phyloP scores from a whole-genome alignment of 139 green algal species.

The Coccomyxa sp. region DNA sequence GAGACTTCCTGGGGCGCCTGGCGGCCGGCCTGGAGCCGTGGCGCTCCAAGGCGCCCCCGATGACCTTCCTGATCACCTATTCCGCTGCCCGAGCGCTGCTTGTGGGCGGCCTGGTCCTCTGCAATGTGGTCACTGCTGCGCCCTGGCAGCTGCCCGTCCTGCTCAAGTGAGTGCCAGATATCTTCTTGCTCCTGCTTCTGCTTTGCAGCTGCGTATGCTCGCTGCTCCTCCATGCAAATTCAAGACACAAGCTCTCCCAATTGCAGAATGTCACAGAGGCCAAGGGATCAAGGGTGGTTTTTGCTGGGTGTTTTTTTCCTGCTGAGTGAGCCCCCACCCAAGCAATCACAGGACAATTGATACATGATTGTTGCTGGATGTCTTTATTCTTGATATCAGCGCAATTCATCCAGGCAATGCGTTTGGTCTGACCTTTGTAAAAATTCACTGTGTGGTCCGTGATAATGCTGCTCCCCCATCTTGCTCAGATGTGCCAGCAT shows the following conservation, averaged over 20 bases:
- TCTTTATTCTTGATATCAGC: no score
- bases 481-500: no score
- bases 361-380: no score
- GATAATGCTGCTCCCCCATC: no score
- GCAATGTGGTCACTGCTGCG: slow-evolving; percentile 24
- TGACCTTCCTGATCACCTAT: slow-evolving; percentile 13
- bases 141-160: slow-evolving; percentile 24
- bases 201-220: no score
- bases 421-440: no score
- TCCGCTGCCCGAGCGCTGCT: slow-evolving; percentile 8
- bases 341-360: no score
- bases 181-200: neutral
- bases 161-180: neutral
- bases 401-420: no score
- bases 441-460: no score
- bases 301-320: neutral
- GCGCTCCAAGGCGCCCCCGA: slow-evolving; percentile 11
- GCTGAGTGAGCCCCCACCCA: neutral
- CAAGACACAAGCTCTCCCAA: neutral
- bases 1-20: slow-evolving; percentile 25
- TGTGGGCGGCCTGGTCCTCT: slow-evolving; percentile 20
- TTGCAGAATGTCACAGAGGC: neutral
- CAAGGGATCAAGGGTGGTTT: neutral
- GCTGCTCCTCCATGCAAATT: neutral
- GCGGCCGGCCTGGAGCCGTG: slow-evolving; percentile 22